Evolutionary conservation across 441 rosid genomes (phyloP).

Genomic region (Geranium incanum): DNA sequence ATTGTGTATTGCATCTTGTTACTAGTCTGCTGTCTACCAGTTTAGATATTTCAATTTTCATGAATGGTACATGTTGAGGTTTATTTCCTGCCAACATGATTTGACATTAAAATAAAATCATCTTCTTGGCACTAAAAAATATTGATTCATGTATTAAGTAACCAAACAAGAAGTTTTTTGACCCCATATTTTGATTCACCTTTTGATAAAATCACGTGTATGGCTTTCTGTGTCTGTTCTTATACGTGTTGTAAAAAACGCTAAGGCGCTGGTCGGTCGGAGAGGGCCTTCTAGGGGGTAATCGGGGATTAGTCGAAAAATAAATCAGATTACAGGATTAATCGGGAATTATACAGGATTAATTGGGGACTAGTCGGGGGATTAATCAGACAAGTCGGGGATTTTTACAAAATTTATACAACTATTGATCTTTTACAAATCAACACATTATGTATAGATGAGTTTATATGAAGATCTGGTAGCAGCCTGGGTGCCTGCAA

Average conservation of each 20-base stretch:
- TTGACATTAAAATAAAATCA: no score
- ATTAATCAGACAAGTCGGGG: no score
- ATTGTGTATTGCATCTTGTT: neutral
- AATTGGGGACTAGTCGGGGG: no score
- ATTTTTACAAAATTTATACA: neutral
- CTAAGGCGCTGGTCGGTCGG: no score
- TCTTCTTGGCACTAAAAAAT: no score
- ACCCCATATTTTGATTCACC: neutral
- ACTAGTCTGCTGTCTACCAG: neutral
- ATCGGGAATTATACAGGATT: no score
- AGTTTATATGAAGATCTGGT: slow-evolving; percentile 96
- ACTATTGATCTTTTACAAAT: neutral
- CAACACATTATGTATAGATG: slow-evolving; percentile 42
- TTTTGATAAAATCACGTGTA: neutral
- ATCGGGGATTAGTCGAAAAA: no score
- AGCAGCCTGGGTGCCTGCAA: slow-evolving; percentile 93
- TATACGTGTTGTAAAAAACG: neutral
- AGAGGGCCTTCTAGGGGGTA: no score
- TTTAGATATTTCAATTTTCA: neutral
- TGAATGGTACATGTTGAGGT: neutral
- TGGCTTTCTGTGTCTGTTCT: neutral
- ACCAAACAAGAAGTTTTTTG: no score
- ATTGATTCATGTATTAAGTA: no score
- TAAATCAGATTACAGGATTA: no score
- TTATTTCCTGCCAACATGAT: neutral